Evolutionary conservation across 1,284 basidiomycete species (phyloP), one percentile per base, ranked within the genome.

Genomic region (Marasmius sp.): DNA sequence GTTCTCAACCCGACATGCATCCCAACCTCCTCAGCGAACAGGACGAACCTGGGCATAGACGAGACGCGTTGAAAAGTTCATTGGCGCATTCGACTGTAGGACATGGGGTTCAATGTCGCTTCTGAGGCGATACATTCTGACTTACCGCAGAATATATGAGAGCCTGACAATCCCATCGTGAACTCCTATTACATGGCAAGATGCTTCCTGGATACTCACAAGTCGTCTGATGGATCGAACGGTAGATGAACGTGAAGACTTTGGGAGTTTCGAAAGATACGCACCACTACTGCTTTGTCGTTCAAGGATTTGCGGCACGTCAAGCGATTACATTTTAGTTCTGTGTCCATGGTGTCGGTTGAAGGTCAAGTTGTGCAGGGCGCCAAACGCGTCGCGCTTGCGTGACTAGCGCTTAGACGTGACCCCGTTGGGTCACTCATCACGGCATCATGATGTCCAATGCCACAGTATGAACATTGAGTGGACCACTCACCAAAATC

Each of bases 61-160:
- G 84, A 14, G 91, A 84, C 1, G 83, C 77, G 63, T 85, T 89
- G 75, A 94, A 94, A 18, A 92, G 74, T 67, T 92, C 88, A 70
- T 92, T 93, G 22, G 92, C 92, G 71, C 93, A 94, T 20, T 91
- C 89, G 62, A 93, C 90, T 93, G 66, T 36, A 37, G 63, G 57
- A 56, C 65, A 60, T 27, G 5, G 52, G 60, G 47, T 47, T 67
- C 41, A 52, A 14, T 34, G 47, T 47, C 33, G 41, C 56, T 37
- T n/a, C 18, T n/a, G n/a, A 59, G 22, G 38, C 58, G 53, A 57
- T 57, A 54, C n/a, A 34, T 18, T 38, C 54, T 22, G 38, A 72
- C 83, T 67, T 74, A 90, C 91, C 80, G 71, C 91, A 93, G 72
- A 93, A 93, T 72, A 93, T 91, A 78, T 93, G 91, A 62, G 89